Percentiles rank a stretch among this genome's conserved stretches.
These are phyloP conservation scores for Dorcoceras hygrometricum DNA, from an alignment of 257 asterid species.

Conservation along the genomic window DNA sequence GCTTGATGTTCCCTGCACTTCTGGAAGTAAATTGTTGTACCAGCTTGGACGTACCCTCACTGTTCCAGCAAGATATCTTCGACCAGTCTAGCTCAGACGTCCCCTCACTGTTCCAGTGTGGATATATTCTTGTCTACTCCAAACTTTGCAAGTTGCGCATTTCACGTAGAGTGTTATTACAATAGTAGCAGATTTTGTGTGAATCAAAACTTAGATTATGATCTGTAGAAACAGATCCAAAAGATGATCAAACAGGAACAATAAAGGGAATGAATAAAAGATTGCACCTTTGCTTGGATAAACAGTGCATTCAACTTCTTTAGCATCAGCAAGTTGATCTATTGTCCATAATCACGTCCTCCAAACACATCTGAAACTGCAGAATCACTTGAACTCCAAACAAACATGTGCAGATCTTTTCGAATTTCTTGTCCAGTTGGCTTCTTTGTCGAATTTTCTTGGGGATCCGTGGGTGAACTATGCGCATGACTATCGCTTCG, in stretches of 20 bases:
- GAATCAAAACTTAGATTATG: no score
- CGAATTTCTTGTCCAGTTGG: constrained; percentile 57
- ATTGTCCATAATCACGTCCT: constrained; percentile 55
- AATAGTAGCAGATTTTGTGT: no score
- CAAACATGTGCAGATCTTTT: constrained; percentile 86
- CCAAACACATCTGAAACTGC: constrained; percentile 92
- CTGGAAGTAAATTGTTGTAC: no score
- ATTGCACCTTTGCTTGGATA: constrained; percentile 63
- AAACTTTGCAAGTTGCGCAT: no score
- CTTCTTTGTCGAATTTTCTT: constrained; percentile 43
- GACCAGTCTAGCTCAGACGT: no score
- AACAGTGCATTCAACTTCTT: constrained; percentile 58
- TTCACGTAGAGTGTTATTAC: no score
- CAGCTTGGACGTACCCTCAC: no score
- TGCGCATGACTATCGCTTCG: constrained; percentile 28
- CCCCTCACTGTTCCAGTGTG: no score
- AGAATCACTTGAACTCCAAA: constrained; percentile 91
- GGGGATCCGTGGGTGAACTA: constrained; percentile 53
- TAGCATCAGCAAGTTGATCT: constrained; percentile 48
- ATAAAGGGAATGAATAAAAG: not conserved
- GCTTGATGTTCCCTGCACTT: no score
- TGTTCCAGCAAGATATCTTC: no score
- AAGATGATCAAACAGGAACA: not conserved
- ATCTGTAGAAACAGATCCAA: no score
- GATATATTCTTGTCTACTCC: no score